Conservation (phyloP, 805 yeast genomes). For the Lipomyces yamadae region DNA sequence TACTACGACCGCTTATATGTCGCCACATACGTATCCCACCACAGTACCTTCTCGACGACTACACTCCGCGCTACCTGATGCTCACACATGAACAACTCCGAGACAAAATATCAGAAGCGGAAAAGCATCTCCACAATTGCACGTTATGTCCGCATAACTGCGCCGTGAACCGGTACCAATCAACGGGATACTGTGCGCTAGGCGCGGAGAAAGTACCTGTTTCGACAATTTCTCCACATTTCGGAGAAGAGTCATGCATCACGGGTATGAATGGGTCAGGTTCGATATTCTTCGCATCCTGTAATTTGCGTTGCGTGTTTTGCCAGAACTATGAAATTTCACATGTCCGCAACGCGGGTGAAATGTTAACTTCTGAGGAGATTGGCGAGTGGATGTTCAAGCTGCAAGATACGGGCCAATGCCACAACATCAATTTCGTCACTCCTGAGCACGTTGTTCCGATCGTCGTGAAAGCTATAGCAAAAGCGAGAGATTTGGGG, state of each 20-base stretch:
- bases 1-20: background rate
- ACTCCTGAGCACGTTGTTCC: conserved; percentile 40
- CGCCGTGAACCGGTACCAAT: conserved; percentile 32
- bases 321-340: conserved; percentile 39
- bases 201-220: conserved; percentile 36
- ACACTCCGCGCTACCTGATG: conserved; percentile 27
- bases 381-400: conserved; percentile 38
- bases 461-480: conserved; percentile 35
- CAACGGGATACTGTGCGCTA: conserved; percentile 36
- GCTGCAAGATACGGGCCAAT: conserved; percentile 35
- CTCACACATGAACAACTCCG: conserved; percentile 17
- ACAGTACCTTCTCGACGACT: conserved; percentile 37
- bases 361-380: conserved; percentile 37
- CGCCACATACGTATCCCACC: conserved; percentile 37
- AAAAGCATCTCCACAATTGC: conserved; percentile 28
- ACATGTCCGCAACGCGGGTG: conserved; percentile 36
- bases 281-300: conserved; percentile 38
- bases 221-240: conserved; percentile 36
- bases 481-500: conserved; percentile 34
- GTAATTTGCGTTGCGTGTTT: conserved; percentile 38
- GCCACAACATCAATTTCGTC: conserved; percentile 38
- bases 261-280: conserved; percentile 38
- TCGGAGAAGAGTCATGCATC: conserved; percentile 38
- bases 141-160: conserved; percentile 37
- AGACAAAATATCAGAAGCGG: conserved; percentile 29